phyloP scores from a whole-genome alignment of 1,139 yeast species.

The Suhomyces maxii region DNA sequence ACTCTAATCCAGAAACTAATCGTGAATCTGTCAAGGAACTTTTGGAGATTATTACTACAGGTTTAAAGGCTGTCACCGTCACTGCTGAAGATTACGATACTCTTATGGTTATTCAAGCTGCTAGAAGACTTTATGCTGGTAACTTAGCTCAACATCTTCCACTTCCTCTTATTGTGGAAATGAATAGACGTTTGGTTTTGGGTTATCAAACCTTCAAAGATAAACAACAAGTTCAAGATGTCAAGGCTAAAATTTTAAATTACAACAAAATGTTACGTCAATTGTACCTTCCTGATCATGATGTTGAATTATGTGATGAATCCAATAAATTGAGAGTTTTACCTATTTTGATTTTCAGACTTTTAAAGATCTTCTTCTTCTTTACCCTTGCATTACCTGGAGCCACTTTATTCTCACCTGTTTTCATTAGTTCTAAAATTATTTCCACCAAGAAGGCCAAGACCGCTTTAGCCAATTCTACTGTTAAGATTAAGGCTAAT shows the following conservation, averaged over 20 bases:
- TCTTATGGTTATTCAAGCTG: constrained; percentile 35
- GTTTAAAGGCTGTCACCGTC: constrained; percentile 34
- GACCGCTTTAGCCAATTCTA: constrained; percentile 43
- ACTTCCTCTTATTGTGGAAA: constrained; percentile 45
- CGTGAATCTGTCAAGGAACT: constrained; percentile 63
- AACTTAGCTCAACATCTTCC: constrained; percentile 62
- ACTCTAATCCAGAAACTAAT: constrained; percentile 62
- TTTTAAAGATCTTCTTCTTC: constrained; percentile 34
- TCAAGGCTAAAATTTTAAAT: constrained; percentile 35
- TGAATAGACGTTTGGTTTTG: constrained; percentile 43
- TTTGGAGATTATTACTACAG: constrained; percentile 26
- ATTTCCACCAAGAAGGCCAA: constrained; percentile 40
- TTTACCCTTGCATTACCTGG: constrained; percentile 45
- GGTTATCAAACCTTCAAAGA: constrained; percentile 41
- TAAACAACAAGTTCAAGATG: constrained; percentile 34
- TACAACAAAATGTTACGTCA: constrained; percentile 36
- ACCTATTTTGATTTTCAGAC: constrained; percentile 27
- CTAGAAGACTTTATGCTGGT: constrained; percentile 56
- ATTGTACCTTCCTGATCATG: constrained; percentile 46
- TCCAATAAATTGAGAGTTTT: constrained; percentile 30
- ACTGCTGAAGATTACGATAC: constrained; percentile 37
- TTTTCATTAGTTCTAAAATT: constrained; percentile 37
- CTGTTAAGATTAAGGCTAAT: constrained; percentile 46
- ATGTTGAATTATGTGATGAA: constrained; percentile 36
- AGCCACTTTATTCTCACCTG: constrained; percentile 45